A percentile compares a stretch with the other conserved stretches of the same genome.
phyloP scores from a whole-genome alignment of 2,329 filamentous ascomycete genomes.

The Scedosporium apiospermum region DNA sequence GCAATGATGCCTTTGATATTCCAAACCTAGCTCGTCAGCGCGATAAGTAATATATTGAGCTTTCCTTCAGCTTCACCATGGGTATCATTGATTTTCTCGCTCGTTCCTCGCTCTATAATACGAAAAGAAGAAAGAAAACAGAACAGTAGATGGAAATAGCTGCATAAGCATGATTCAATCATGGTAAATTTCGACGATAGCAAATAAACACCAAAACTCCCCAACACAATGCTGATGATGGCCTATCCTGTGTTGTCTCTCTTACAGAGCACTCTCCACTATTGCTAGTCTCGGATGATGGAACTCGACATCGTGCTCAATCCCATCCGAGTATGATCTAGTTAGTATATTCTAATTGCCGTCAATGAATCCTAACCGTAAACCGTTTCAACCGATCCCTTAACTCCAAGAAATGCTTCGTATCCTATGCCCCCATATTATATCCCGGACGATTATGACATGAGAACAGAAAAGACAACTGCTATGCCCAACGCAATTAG shows the following conservation, averaged over 20 bases:
- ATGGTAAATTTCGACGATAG: too few species aligned
- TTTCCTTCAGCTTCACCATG: too few species aligned
- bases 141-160: too few species aligned
- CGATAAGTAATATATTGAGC: too few species aligned
- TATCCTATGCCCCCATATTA: neutral
- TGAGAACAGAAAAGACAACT: slow-evolving; percentile 8
- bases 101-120: too few species aligned
- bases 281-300: neutral
- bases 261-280: neutral
- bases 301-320: neutral
- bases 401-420: neutral
- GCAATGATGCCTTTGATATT: too few species aligned
- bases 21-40: too few species aligned
- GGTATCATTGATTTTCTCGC: too few species aligned
- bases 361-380: neutral
- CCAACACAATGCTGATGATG: neutral
- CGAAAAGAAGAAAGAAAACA: too few species aligned
- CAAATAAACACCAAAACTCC: too few species aligned
- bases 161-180: too few species aligned
- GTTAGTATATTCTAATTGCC: neutral
- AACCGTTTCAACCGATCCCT: neutral
- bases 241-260: neutral
- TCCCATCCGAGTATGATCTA: neutral
- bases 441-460: neutral
- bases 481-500: slow-evolving; percentile 4